phyloP scores from a whole-genome alignment of 2,329 filamentous ascomycete species.

The Fusarium begoniae region DNA sequence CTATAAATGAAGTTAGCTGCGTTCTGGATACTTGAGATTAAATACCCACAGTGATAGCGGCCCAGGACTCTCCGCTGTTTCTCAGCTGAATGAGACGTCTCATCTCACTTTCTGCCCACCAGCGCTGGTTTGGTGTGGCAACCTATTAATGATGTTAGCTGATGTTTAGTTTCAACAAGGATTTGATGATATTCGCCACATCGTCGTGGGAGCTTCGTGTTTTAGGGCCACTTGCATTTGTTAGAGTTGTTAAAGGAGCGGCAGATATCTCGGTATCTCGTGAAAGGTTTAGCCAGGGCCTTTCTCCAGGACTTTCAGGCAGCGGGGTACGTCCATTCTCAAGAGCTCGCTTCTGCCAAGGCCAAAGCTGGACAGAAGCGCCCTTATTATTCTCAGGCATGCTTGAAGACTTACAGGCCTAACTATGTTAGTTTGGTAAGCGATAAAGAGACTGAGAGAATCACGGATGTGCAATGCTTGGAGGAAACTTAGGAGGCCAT shows the following conservation, averaged over 20 bases:
- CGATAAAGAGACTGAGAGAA: too few relatives aligned
- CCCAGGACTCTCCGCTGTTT: background rate
- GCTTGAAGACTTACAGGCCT: too few relatives aligned
- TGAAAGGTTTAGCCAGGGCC: background rate
- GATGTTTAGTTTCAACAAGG: background rate
- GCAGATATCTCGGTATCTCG: too few relatives aligned
- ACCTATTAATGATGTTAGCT: background rate
- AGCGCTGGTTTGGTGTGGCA: background rate
- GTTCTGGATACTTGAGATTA: rapidly evolving
- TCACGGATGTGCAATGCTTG: rapidly evolving
- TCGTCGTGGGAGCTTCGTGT: rapidly evolving
- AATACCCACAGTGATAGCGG: background rate
- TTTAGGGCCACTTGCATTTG: too few relatives aligned
- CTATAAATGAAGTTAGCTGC: background rate
- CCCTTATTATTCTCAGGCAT: background rate
- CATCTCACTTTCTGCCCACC: conserved; percentile 12
- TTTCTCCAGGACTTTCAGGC: background rate
- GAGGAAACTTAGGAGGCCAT: background rate
- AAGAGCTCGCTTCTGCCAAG: conserved; percentile 7
- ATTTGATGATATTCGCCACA: background rate
- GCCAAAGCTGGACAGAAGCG: background rate
- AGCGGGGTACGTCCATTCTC: background rate
- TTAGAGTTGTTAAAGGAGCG: background rate
- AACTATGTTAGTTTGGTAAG: too few relatives aligned
- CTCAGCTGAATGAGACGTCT: background rate